Evolutionary conservation across 306 rosid species (phyloP).

Genomic region (Sesbania bispinosa): DNA sequence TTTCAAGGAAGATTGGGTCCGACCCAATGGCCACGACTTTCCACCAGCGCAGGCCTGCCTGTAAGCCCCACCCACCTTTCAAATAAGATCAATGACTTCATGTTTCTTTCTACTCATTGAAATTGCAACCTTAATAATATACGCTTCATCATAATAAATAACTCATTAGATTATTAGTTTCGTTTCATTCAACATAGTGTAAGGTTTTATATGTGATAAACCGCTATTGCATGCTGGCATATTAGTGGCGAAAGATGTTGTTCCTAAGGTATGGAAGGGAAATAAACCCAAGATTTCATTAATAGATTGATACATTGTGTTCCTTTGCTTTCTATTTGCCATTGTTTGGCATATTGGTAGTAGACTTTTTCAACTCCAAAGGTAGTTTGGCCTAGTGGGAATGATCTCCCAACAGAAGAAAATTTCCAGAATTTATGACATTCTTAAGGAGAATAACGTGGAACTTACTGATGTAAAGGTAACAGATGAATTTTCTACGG

Average conservation of each 20-base stretch:
- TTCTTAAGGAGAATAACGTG: constrained; percentile 58
- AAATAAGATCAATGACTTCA: not conserved
- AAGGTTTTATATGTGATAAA: not conserved
- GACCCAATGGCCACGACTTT: constrained; percentile 83
- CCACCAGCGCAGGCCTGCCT: constrained; percentile 91
- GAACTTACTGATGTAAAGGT: constrained; percentile 79
- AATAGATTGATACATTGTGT: not conserved
- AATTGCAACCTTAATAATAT: not conserved
- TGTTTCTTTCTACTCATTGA: not conserved
- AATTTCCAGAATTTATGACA: constrained; percentile 64
- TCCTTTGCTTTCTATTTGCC: not conserved
- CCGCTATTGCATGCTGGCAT: constrained; percentile 81
- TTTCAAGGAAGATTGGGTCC: constrained; percentile 61
- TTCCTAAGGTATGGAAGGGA: constrained; percentile 57
- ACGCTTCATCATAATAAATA: not conserved
- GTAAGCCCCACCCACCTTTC: constrained; percentile 35
- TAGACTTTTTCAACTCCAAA: constrained; percentile 19
- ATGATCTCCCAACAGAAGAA: constrained; percentile 84
- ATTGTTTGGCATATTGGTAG: constrained; percentile 12
- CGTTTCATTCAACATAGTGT: not conserved
- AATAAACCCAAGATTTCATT: not conserved
- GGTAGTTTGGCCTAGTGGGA: constrained; percentile 96
- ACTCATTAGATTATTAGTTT: not conserved
- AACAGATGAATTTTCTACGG: constrained; percentile 5
- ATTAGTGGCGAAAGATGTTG: constrained; percentile 58